Evolutionary conservation across 306 rosid genomes (phyloP), one percentile per base, ranked within the genome.

Genomic region (Echinosophora koreensis): DNA sequence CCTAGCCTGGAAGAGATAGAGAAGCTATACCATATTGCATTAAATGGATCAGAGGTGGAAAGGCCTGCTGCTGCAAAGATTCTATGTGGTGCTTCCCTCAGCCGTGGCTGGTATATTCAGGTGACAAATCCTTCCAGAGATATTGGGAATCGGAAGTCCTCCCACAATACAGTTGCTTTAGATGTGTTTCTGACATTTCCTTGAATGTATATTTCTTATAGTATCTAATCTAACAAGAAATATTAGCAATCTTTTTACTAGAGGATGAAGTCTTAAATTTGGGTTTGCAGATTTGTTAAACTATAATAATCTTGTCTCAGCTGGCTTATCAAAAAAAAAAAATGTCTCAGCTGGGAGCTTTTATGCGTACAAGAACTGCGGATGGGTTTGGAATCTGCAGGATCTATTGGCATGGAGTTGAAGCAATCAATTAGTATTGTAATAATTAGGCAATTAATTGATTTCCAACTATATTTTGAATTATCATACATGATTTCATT

Each of bases 91-190:
- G 95, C 95, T 58, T 89, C 97, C 81, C 85, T 92, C 44, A 82
- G 83, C 71, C 83, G 82, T 61, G 97, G 95, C 64, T 92, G 97
- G 97, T 89, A 90, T 85, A 87, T 89, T 84, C 95, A 92, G 97
- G 97, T 92, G 82, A 75, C 56, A 71, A 47, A 59, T 70, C 63
- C 58, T 60, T 65, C 70, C 67, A 62, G 66, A 77, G 44, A 66
- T 81, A 66, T 76, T 56, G 37, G 56, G 65, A 51, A 50, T 71
- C 35, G 32, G 66, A 75, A 73, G 55, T 66, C 67, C 39, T 75
- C 54, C 10, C 37, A 32, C 38, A n/a, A 63, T 61, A 38, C n/a
- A 61, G 39, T 81, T 55, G 11, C 79, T 59, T 59, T 35, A 73
- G 44, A 73, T 14, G 38, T 66, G 69, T 51, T 78, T 44, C 17